A percentile compares a stretch with the other conserved stretches of the same genome.
These are phyloP conservation scores for Globisporangium lucens DNA, from an alignment of 352 stramenopile species.

Conservation along the genomic window DNA sequence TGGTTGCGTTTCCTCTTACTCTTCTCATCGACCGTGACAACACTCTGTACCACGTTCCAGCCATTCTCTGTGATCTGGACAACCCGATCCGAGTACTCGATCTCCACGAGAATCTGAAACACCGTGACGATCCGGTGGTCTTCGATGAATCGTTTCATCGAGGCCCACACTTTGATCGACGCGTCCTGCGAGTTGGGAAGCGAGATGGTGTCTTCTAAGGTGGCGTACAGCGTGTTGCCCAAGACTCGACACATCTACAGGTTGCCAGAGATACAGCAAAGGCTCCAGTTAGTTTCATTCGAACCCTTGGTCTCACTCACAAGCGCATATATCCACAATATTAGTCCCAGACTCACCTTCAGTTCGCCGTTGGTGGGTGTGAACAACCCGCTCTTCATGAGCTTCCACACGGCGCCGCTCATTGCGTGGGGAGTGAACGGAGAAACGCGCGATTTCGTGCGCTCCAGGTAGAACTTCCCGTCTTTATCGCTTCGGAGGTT, in stretches of 20 bases:
- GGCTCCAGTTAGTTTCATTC: not conserved
- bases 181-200: not conserved
- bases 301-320: not conserved
- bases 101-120: not conserved
- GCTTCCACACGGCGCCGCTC: not conserved
- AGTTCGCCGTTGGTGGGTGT: not conserved
- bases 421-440: not conserved
- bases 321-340: not conserved
- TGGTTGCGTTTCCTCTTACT: too few species aligned
- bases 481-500: not conserved
- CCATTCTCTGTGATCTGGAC: not conserved
- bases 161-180: not conserved
- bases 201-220: not conserved
- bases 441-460: not conserved
- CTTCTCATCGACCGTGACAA: not conserved
- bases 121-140: not conserved
- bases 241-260: not conserved
- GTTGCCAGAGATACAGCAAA: not conserved
- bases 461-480: not conserved
- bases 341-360: not conserved
- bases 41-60: not conserved
- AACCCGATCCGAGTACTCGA: not conserved
- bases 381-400: not conserved
- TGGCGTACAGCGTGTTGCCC: not conserved
- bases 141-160: not conserved